A percentile compares a stretch with the other conserved stretches of the same genome.
Evolutionary conservation across 352 stramenopile genomes (phyloP).

Genomic region (Hyaloperonospora arabidopsidis): DNA sequence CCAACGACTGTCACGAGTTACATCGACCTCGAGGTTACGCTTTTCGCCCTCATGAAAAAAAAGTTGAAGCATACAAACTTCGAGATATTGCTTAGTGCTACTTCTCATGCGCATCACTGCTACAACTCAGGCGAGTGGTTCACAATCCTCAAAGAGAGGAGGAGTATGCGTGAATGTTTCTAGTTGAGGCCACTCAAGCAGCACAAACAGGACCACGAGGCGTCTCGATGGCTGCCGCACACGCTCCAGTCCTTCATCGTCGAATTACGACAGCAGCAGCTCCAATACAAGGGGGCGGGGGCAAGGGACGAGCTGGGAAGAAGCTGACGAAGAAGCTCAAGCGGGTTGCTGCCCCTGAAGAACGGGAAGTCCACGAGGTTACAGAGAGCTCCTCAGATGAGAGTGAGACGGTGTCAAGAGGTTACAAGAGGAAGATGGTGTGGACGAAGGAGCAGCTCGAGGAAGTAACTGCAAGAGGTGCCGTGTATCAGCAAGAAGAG

Average conservation of each 20-base stretch:
- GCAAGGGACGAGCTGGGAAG: conserved; percentile 1
- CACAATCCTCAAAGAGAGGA: conserved; percentile 22
- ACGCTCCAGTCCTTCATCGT: background rate
- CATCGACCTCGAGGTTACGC: too few species aligned
- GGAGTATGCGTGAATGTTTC: conserved; percentile 19
- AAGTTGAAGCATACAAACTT: too few species aligned
- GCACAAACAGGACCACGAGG: background rate
- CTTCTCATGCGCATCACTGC: too few species aligned
- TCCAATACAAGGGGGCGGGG: conserved; percentile 3
- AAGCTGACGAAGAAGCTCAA: background rate
- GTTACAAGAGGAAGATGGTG: background rate
- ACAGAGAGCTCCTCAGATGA: conserved; percentile 39
- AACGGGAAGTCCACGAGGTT: conserved; percentile 24
- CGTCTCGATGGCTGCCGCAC: conserved; percentile 12
- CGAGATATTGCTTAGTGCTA: too few species aligned
- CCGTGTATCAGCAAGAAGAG: conserved; percentile 14
- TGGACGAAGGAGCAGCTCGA: background rate
- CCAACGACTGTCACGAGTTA: too few species aligned
- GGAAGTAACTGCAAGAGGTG: conserved; percentile 1
- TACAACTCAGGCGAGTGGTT: conserved; percentile 11
- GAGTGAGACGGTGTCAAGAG: conserved; percentile 12
- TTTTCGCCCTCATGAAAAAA: too few species aligned
- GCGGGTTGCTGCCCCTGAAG: conserved; percentile 1
- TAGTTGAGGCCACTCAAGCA: background rate
- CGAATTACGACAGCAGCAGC: background rate